Base-by-base conservation (phyloP, 2,329 filamentous ascomycete species). In the Aspergillus ochraceus region DNA sequence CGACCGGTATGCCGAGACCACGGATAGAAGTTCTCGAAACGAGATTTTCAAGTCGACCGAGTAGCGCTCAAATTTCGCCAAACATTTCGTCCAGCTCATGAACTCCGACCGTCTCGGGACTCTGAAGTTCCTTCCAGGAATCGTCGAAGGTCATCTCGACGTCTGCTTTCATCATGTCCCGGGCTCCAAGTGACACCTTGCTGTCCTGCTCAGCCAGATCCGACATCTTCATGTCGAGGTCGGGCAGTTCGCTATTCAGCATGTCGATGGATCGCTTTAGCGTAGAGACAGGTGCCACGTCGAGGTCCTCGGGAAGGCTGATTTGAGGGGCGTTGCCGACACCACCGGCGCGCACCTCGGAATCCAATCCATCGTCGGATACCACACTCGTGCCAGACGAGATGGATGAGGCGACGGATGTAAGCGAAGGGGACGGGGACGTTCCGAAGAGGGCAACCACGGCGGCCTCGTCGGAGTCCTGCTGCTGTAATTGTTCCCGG, bases 21-120 rank as follows among this genome's bases (percentile, higher is more conserved):
- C 36, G 14, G 26, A 29, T 29, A 8, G 17, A 42, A n/a, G 5
- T 42, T 39, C 36, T 39, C 14, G 54, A 57, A 55, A 52, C 50
- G 58, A 62, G 60, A 63, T 55, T 20, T 49, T 20, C 20, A 54
- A 49, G 51, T 29, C 24, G 24, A 24, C 49, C 32, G 19, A 58
- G 11, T 22, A 19, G 46, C 26, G 60, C 61, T 83, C 79, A 92
- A 75, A 87, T 91, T 66, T 86, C 88, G 71, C 90, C 88, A 70
- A 97, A 86, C 74, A 97, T 85, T 68, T 90, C 87, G 71, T 98
- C 94, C 24, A 98, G 87, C 81, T 99, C 95, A 51, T 97, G 92
- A 52, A 98, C 86, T 74, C 96, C 92, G 67, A 98, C 89, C 65
- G 88, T 90, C 79, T 98, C 95, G 1, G 93, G 92, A 72, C 88